phyloP scores from a whole-genome alignment of 345 rosid species.

The Linum trigynum region DNA sequence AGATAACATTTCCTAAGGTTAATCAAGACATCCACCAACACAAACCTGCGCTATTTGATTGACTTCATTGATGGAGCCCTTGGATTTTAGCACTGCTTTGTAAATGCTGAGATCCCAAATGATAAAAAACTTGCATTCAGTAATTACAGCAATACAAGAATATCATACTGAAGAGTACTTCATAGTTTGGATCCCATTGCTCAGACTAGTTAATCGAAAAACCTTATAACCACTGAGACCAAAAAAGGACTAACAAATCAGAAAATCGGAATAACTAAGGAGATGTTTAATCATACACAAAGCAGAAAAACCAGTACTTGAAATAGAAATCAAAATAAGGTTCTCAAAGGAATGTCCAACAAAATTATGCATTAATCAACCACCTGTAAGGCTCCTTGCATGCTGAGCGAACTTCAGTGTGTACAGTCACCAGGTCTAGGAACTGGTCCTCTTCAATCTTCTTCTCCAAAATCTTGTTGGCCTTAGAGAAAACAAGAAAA shows the following conservation, averaged over 20 bases:
- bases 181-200: neutral
- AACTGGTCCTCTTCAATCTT: conserved; percentile 93
- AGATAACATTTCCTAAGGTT: conserved; percentile 5
- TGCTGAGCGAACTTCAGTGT: conserved; percentile 66
- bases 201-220: neutral
- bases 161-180: neutral
- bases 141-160: neutral
- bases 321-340: neutral
- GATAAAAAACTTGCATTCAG: conserved; percentile 10
- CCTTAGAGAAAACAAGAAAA: conserved; percentile 34
- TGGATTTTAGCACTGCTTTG: conserved; percentile 77
- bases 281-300: neutral
- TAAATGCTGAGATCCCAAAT: conserved; percentile 48
- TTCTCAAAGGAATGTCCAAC: neutral
- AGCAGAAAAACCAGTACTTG: conserved; percentile 3
- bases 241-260: neutral
- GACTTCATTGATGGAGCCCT: conserved; percentile 68
- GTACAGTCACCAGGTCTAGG: conserved; percentile 77
- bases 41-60: conserved; percentile 97
- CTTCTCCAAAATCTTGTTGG: conserved; percentile 77
- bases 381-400: conserved; percentile 96
- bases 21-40: conserved; percentile 17
- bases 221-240: neutral
- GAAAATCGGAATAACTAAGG: conserved; percentile 1
- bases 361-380: conserved; percentile 13